Base-by-base conservation (phyloP, 192 early-diverging fungal genomes). In the Bifiguratus adelaidae region DNA sequence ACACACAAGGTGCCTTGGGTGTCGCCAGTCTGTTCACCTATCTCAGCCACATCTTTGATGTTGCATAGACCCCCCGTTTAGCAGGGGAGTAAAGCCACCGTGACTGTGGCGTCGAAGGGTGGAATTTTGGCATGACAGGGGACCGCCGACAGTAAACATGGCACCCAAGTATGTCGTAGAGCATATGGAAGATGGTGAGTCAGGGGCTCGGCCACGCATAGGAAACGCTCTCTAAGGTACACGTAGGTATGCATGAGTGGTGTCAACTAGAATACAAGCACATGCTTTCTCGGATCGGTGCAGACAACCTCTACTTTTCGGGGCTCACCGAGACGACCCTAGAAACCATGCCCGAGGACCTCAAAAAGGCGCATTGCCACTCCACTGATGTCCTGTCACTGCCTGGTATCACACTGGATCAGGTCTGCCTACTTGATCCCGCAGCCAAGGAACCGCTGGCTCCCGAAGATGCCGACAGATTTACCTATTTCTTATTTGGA, bases 401-500 rank as follows among this genome's bases (percentile, higher is more conserved):
- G 55, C 62, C 62, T 38, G 58, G 54, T 9, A 63, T 77, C 12
- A 48, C 59, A n/a, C 60, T 69, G 18, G 58, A 64, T 21, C 70
- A 80, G 32, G 73, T 85, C 9, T 72, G 85, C 51, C 63, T 90
- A 18, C 58, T 90, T 20, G 85, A 90, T 60, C 85, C 85, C n/a
- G 34, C 69, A 12, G 72, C 74, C 2, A 60, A 56, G 15, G 47
- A 72, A 47, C 56, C 62, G 11, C 64, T 90, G 23, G 43, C 54
- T 30, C 82, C 83, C 13, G 70, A 65, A 29, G 86, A 89, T 60
- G 81, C 60, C n/a, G 65, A 72, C 8, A 59, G 56, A 7, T 88
- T 71, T 41, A 76, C 82, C 23, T 86, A 74, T 55, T 79, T 86
- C 47, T 56, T 90, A 55, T 90, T 90, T 76, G 88, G 88, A 21